Conservation (phyloP, 73 alveolate species). For the Uronychia setigera region DNA sequence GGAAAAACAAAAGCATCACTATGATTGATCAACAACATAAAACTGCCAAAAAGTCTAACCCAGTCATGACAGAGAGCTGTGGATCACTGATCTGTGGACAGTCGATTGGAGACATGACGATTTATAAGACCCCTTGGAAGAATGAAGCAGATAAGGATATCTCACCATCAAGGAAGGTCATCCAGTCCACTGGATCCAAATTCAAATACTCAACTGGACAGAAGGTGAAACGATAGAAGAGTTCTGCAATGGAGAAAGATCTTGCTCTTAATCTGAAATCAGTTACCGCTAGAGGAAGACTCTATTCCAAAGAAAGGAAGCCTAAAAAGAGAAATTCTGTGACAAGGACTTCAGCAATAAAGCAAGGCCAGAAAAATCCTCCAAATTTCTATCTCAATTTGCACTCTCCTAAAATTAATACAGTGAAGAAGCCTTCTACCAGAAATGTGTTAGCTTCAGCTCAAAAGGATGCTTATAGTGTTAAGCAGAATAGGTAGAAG, state of each 20-base stretch:
- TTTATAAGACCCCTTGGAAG: not conserved
- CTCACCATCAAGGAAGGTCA: not conserved
- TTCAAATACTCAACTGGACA: not conserved
- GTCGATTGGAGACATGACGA: not conserved
- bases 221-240: not conserved
- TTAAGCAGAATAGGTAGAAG: too few relatives aligned
- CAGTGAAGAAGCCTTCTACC: not conserved
- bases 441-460: not conserved
- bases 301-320: not conserved
- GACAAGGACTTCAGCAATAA: not conserved
- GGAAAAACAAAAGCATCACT: not conserved
- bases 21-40: not conserved
- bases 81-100: too few relatives aligned
- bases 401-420: not conserved
- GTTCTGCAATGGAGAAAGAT: not conserved
- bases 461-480: not conserved
- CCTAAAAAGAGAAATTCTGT: not conserved
- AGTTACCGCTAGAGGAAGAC: not conserved
- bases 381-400: not conserved
- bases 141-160: not conserved
- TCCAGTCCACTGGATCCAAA: too few relatives aligned
- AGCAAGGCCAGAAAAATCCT: not conserved
- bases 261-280: not conserved
- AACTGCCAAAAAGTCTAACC: too few relatives aligned
- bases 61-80: too few relatives aligned